Conservation (phyloP, 2,329 filamentous ascomycete species). For the Stemphylium lycopersici region DNA sequence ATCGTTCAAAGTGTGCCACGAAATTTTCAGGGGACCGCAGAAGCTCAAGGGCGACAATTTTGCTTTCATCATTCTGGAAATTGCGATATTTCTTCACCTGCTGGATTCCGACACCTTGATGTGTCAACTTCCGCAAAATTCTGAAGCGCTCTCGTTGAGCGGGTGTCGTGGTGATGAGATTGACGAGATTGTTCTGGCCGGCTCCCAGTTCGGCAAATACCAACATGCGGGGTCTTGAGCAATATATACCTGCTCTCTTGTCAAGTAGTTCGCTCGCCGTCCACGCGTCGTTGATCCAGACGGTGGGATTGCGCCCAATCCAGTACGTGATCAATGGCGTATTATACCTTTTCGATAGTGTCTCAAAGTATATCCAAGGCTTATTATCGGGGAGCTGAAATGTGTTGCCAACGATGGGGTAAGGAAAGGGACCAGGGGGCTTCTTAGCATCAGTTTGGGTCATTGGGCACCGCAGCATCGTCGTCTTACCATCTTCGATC, state of each 20-base stretch:
- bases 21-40: constrained; percentile 54
- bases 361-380: constrained; percentile 65
- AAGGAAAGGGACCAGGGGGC: constrained; percentile 62
- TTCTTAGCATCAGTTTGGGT: constrained; percentile 24
- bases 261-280: constrained; percentile 61
- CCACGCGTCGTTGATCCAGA: constrained; percentile 55
- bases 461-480: neutral
- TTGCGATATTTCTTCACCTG: constrained; percentile 61
- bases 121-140: constrained; percentile 41
- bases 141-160: constrained; percentile 41
- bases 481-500: constrained; percentile 53
- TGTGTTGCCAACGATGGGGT: constrained; percentile 63
- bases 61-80: constrained; percentile 66
- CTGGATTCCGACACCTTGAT: constrained; percentile 52
- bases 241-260: constrained; percentile 60
- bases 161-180: constrained; percentile 42
- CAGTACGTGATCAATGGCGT: constrained; percentile 62
- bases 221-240: constrained; percentile 55
- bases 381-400: constrained; percentile 61
- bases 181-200: constrained; percentile 46
- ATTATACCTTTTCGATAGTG: constrained; percentile 58
- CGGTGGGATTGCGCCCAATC: constrained; percentile 52
- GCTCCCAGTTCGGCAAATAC: constrained; percentile 51
- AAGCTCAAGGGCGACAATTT: constrained; percentile 58
- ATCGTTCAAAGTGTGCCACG: constrained; percentile 61